Percentiles rank a stretch among this genome's conserved stretches.
Evolutionary conservation across 192 early-diverging fungal species (phyloP).

Genomic region (Dimargaris verticillata): DNA sequence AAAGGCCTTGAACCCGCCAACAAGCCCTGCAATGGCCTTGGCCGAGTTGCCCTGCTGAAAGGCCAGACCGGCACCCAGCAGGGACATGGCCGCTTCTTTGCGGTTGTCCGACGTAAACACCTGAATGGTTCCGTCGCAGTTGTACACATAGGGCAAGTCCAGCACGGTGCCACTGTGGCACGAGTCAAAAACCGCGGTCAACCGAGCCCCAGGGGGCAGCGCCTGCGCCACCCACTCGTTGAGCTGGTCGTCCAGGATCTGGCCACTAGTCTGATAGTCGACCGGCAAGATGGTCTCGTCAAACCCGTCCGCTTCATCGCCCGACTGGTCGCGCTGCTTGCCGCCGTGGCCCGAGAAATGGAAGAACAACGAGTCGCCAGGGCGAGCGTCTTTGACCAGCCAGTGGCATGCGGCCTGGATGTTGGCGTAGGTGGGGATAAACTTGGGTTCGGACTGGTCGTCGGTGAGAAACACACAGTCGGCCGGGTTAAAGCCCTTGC

Average conservation of each 20-base stretch:
- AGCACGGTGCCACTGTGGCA: slow-evolving; percentile 49
- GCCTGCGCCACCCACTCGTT: slow-evolving; percentile 38
- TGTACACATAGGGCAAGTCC: slow-evolving; percentile 42
- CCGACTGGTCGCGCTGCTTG: slow-evolving; percentile 20
- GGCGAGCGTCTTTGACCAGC: slow-evolving; percentile 43
- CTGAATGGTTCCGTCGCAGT: slow-evolving; percentile 20
- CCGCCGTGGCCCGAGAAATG: slow-evolving; percentile 63
- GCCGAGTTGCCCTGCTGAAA: slow-evolving; percentile 1
- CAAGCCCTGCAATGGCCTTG: not conserved
- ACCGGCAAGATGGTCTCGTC: slow-evolving; percentile 57
- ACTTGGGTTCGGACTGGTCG: slow-evolving; percentile 30
- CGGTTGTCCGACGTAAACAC: slow-evolving; percentile 19
- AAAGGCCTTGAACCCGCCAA: slow-evolving; percentile 1
- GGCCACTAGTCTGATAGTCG: slow-evolving; percentile 51
- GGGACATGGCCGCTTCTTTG: slow-evolving; percentile 13
- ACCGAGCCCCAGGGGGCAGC: slow-evolving; percentile 47
- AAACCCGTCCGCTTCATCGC: slow-evolving; percentile 34
- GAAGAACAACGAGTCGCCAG: slow-evolving; percentile 62
- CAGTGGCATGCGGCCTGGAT: slow-evolving; percentile 46
- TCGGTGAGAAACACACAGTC: slow-evolving; percentile 52
- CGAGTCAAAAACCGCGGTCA: slow-evolving; percentile 60
- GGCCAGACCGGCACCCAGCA: slow-evolving; percentile 10
- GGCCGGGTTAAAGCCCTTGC: slow-evolving; percentile 36
- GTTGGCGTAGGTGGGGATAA: slow-evolving; percentile 31
- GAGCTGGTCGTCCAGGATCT: slow-evolving; percentile 52